These are phyloP conservation scores for Populus hybrid DNA, from an alignment of 441 rosid genomes.

Conservation along the genomic window DNA sequence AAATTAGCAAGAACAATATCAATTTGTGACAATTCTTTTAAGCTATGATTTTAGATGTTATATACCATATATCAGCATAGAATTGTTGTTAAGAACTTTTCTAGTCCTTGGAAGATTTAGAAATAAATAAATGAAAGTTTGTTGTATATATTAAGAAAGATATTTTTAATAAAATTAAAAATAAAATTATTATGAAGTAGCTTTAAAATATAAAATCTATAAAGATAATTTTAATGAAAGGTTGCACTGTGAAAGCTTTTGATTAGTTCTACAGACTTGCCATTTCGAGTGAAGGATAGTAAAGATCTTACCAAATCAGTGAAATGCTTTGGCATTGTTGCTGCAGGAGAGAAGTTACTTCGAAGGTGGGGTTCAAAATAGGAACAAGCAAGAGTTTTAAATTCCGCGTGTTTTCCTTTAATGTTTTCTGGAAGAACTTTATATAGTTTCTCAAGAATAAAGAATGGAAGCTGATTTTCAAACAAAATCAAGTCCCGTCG, in stretches of 20 bases:
- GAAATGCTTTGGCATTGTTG: slow-evolving; percentile 4
- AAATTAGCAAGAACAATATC: too few species aligned
- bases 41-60: too few species aligned
- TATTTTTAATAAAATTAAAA: too few species aligned
- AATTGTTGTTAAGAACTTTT: too few species aligned
- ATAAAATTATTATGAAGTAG: too few species aligned
- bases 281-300: not conserved
- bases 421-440: not conserved
- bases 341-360: not conserved
- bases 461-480: slow-evolving; percentile 29
- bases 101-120: too few species aligned
- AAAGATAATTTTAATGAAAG: rapidly evolving
- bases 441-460: slow-evolving; percentile 7
- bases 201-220: too few species aligned
- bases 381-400: not conserved
- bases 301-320: slow-evolving; percentile 17
- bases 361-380: too few species aligned
- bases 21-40: too few species aligned
- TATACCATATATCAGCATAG: too few species aligned
- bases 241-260: slow-evolving; percentile 12
- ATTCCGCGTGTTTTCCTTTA: not conserved
- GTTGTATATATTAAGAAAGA: too few species aligned
- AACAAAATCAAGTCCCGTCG: slow-evolving; percentile 6
- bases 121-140: too few species aligned
- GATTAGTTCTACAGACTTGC: not conserved